Conservation (phyloP, 2,329 filamentous ascomycete genomes). For the Ophiostoma sp. region DNA sequence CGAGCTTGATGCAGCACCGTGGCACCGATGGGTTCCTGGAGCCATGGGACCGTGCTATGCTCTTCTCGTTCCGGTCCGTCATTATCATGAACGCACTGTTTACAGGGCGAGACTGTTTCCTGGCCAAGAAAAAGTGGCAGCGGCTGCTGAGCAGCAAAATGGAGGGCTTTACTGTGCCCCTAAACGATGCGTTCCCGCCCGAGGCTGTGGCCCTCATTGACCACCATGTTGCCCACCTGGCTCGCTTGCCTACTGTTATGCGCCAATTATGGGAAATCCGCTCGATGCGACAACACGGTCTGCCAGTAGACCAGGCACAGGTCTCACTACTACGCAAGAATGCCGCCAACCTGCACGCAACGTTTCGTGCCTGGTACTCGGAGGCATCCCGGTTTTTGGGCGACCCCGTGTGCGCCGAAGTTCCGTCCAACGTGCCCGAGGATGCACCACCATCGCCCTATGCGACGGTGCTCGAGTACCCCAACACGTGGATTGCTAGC, state of each 20-base stretch:
- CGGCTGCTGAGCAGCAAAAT: slow-evolving; percentile 33
- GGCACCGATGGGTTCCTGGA: slow-evolving; percentile 40
- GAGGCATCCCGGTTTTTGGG: slow-evolving; percentile 22
- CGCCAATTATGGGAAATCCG: slow-evolving; percentile 38
- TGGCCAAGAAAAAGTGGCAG: slow-evolving; percentile 41
- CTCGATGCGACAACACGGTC: slow-evolving; percentile 34
- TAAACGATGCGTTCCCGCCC: background rate
- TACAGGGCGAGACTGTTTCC: slow-evolving; percentile 41
- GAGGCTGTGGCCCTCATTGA: slow-evolving; percentile 35
- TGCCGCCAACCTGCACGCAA: slow-evolving; percentile 36
- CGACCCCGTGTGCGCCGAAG: slow-evolving; percentile 12
- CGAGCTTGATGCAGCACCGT: slow-evolving; percentile 43
- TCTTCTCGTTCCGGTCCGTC: slow-evolving; percentile 42
- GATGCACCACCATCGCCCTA: slow-evolving; percentile 39
- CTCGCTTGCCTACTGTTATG: slow-evolving; percentile 40
- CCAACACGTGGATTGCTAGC: slow-evolving; percentile 39
- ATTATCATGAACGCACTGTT: slow-evolving; percentile 44
- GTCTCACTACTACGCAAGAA: slow-evolving; percentile 36
- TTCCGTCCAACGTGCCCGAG: slow-evolving; percentile 33
- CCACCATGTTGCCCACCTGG: slow-evolving; percentile 39
- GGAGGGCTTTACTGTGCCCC: slow-evolving; percentile 22
- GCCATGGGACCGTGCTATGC: slow-evolving; percentile 42
- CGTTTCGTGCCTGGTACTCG: slow-evolving; percentile 39
- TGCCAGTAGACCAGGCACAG: slow-evolving; percentile 35
- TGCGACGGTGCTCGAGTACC: slow-evolving; percentile 37